Evolutionary conservation across 2,329 filamentous ascomycete species (phyloP).

Genomic region (Nigrospora osmanthi): DNA sequence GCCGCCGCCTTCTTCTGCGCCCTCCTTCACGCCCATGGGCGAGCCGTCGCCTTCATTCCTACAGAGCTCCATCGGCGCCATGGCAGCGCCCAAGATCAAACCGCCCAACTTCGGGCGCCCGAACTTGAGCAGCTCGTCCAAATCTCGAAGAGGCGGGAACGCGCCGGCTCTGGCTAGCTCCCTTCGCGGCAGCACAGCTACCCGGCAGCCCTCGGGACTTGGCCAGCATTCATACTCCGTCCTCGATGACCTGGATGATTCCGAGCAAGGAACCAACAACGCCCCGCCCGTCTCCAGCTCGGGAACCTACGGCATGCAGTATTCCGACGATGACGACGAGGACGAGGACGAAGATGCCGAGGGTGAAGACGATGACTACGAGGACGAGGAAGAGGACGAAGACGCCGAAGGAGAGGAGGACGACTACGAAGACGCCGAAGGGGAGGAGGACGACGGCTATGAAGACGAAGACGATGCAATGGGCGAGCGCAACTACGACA

Average conservation of each 20-base stretch:
- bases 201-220: conserved; percentile 41
- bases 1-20: conserved; percentile 39
- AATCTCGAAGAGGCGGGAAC: conserved; percentile 25
- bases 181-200: conserved; percentile 28
- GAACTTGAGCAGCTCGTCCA: conserved; percentile 16
- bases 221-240: conserved; percentile 33
- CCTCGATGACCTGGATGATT: conserved; percentile 21
- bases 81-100: conserved; percentile 26
- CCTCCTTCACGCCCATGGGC: conserved; percentile 48
- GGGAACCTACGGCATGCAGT: conserved; percentile 13
- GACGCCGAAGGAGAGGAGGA: conserved; percentile 30
- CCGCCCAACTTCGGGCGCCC: conserved; percentile 29
- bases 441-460: conserved; percentile 29
- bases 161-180: conserved; percentile 38
- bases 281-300: conserved; percentile 3
- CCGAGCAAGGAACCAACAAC: conserved; percentile 28
- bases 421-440: conserved; percentile 27
- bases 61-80: conserved; percentile 43
- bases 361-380: conserved; percentile 20
- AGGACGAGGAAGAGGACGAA: conserved; percentile 23
- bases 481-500: conserved; percentile 13
- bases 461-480: conserved; percentile 26
- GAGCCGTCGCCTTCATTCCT: conserved; percentile 47
- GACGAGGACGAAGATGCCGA: conserved; percentile 20
- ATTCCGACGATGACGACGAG: conserved; percentile 29